A percentile compares a stretch with the other conserved stretches of the same genome.
Evolutionary conservation across 768 basidiomycete species (phyloP).

Genomic region (Amanita phalloides): DNA sequence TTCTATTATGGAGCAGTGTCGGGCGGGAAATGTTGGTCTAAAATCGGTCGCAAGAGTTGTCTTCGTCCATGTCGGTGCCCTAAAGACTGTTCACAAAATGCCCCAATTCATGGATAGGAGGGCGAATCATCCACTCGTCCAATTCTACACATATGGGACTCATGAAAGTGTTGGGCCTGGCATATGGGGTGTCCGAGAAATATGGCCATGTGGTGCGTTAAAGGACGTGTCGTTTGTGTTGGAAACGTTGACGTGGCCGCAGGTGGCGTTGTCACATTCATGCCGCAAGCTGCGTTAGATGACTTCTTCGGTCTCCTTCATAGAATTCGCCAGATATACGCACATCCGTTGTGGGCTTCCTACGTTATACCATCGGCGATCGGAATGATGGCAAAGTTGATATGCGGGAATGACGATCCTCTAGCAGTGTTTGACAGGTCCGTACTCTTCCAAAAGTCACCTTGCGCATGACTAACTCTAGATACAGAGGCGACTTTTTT

Average conservation of each 20-base stretch:
- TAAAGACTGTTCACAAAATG: slow-evolving; percentile 37
- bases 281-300: slow-evolving; percentile 45
- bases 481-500: slow-evolving; percentile 27
- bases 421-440: slow-evolving; percentile 29
- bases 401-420: slow-evolving; percentile 28
- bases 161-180: slow-evolving; percentile 38
- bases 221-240: neutral
- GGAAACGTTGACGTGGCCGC: neutral
- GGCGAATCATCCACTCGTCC: slow-evolving; percentile 30
- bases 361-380: slow-evolving; percentile 59
- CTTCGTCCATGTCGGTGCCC: slow-evolving; percentile 57
- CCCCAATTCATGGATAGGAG: slow-evolving; percentile 39
- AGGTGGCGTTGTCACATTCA: slow-evolving; percentile 73
- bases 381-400: slow-evolving; percentile 38
- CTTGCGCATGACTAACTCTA: neutral
- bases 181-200: slow-evolving; percentile 53
- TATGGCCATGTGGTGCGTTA: slow-evolving; percentile 55
- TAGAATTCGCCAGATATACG: slow-evolving; percentile 37
- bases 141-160: slow-evolving; percentile 62
- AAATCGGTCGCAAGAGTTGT: slow-evolving; percentile 33
- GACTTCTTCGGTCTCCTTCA: slow-evolving; percentile 38
- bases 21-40: slow-evolving; percentile 25
- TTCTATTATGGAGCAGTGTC: slow-evolving; percentile 26
- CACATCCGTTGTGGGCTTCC: slow-evolving; percentile 59
- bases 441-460: slow-evolving; percentile 10